These are phyloP conservation scores for Hydrangea macrophylla DNA, from an alignment of 148 eudicot genomes.

Conservation along the genomic window DNA sequence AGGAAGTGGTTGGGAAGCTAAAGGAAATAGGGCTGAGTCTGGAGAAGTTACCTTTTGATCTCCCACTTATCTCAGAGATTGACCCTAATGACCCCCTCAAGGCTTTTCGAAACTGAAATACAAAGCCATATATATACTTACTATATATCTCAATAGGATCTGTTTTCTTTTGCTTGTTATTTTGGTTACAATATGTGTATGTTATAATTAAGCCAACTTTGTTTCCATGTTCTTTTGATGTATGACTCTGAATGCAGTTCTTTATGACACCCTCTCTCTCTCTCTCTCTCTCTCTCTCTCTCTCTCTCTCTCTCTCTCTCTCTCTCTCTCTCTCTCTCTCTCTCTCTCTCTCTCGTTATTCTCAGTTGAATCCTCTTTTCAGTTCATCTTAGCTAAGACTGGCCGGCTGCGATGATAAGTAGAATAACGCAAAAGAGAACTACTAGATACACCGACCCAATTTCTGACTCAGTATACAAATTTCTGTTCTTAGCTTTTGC, in stretches of 20 bases:
- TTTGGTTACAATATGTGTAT: background rate
- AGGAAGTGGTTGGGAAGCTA: constrained; percentile 59
- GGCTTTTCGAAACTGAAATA: constrained; percentile 39
- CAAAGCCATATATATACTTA: background rate
- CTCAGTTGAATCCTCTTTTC: background rate
- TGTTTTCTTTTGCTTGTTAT: background rate
- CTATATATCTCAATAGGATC: too few relatives aligned
- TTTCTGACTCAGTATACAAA: too few relatives aligned
- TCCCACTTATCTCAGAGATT: constrained; percentile 54
- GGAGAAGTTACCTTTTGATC: constrained; percentile 63
- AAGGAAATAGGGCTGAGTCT: constrained; percentile 46
- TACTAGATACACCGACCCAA: too few relatives aligned
- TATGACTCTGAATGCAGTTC: background rate
- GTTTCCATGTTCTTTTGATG: background rate
- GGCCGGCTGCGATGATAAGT: background rate
- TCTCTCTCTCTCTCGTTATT: background rate
- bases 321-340: background rate
- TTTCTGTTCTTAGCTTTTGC: too few relatives aligned
- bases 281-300: background rate
- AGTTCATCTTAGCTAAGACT: background rate
- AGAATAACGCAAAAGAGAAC: too few relatives aligned
- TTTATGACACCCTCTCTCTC: background rate
- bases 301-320: background rate
- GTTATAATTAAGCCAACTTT: background rate
- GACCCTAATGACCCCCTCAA: constrained; percentile 63